These are phyloP conservation scores for Marchantia polymorpha DNA, from an alignment of 225 moss, liverwort and hornwort species.

Conservation along the genomic window DNA sequence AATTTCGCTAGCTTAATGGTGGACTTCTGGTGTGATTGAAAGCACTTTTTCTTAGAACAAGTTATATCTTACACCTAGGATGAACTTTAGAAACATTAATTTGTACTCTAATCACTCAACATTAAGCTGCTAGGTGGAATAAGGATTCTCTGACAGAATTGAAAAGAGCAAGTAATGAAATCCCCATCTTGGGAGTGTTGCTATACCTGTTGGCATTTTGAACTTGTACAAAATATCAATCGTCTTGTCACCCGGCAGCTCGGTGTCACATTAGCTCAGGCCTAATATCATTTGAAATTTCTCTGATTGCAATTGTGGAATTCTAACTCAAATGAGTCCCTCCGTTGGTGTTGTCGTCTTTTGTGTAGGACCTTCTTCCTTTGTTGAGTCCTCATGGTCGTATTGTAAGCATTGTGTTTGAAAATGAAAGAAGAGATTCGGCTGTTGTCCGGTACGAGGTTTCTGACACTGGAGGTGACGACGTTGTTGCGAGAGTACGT, in stretches of 20 bases:
- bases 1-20: too few relatives aligned
- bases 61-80: too few relatives aligned
- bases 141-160: too few relatives aligned
- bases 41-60: too few relatives aligned
- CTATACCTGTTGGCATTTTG: not conserved
- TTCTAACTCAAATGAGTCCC: not conserved
- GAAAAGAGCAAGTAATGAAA: too few relatives aligned
- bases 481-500: constrained; percentile 32
- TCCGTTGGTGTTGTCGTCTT: not conserved
- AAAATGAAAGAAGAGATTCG: constrained; percentile 45
- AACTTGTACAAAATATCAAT: not conserved
- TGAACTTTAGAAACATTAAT: too few relatives aligned
- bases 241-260: not conserved
- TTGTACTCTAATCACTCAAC: too few relatives aligned
- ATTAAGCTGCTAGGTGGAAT: too few relatives aligned
- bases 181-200: too few relatives aligned
- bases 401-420: constrained; percentile 45
- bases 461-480: constrained; percentile 32
- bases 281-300: not conserved
- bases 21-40: too few relatives aligned
- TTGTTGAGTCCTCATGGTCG: constrained; percentile 32
- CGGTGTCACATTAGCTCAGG: not conserved
- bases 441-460: constrained; percentile 39
- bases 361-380: constrained; percentile 39
- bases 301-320: not conserved